Conservation (phyloP, 2,329 filamentous ascomycete species). For the Geosmithia morbida region DNA sequence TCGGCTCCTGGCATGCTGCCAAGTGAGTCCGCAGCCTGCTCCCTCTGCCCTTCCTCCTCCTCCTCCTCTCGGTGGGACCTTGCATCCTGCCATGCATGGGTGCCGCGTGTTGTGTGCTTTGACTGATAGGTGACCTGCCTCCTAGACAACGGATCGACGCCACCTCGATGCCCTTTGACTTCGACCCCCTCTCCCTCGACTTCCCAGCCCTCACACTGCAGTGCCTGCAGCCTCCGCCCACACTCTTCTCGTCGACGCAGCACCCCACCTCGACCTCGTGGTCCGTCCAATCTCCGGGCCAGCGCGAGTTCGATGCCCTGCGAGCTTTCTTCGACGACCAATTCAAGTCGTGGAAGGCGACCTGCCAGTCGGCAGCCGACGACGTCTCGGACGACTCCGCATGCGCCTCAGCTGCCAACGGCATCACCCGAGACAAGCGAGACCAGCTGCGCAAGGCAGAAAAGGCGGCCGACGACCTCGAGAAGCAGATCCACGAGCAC, state of each 20-base stretch:
- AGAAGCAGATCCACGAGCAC: slow-evolving; percentile 59
- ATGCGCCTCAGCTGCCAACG: slow-evolving; percentile 25
- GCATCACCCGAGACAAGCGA: slow-evolving; percentile 24
- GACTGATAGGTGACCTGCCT: slow-evolving; percentile 2
- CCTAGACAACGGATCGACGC: slow-evolving; percentile 39
- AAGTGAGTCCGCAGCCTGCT: slow-evolving; percentile 45
- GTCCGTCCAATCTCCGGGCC: slow-evolving; percentile 62
- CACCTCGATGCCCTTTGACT: slow-evolving; percentile 51
- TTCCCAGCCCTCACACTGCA: slow-evolving; percentile 77
- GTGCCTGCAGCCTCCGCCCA: slow-evolving; percentile 66
- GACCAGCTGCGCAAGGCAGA: slow-evolving; percentile 34
- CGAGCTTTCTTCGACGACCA: slow-evolving; percentile 51
- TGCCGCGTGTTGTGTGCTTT: not conserved
- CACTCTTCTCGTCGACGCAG: slow-evolving; percentile 67
- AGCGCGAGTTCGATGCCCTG: slow-evolving; percentile 61
- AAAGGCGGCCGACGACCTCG: slow-evolving; percentile 41
- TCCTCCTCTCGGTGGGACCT: too few species aligned
- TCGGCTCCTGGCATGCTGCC: slow-evolving; percentile 70
- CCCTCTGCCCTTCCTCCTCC: too few species aligned
- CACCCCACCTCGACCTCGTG: slow-evolving; percentile 68
- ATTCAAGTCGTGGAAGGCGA: slow-evolving; percentile 50
- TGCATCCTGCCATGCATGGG: not conserved
- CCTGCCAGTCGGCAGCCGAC: slow-evolving; percentile 34
- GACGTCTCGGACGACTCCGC: slow-evolving; percentile 33
- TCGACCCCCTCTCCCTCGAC: slow-evolving; percentile 72